Evolutionary conservation across 768 basidiomycete genomes (phyloP).

Genomic region (Lentinula detonsa): DNA sequence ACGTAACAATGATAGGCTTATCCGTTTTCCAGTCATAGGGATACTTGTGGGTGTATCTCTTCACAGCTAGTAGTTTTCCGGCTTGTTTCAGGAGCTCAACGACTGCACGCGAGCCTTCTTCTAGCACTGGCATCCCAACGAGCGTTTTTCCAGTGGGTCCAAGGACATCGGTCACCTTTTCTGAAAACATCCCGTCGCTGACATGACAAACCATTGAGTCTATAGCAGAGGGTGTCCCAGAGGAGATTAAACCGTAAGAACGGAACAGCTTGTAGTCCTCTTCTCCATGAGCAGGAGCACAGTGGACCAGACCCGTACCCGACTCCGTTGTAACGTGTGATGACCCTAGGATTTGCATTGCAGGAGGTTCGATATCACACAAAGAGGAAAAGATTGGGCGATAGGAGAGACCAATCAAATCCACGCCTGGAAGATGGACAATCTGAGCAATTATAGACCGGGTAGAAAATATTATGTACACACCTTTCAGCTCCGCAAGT

Average conservation of each 20-base stretch:
- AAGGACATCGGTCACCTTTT: slow-evolving; percentile 50
- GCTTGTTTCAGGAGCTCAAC: slow-evolving; percentile 53
- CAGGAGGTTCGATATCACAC: slow-evolving; percentile 13
- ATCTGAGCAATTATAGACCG: background rate
- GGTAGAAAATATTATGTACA: background rate
- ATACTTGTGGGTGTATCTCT: slow-evolving; percentile 80
- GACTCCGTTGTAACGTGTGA: slow-evolving; percentile 77
- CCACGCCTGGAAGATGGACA: slow-evolving; percentile 30
- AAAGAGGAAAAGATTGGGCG: slow-evolving; percentile 49
- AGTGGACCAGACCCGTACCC: slow-evolving; percentile 95
- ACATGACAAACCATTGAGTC: slow-evolving; percentile 74
- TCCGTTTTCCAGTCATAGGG: slow-evolving; percentile 98
- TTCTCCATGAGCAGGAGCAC: slow-evolving; percentile 89
- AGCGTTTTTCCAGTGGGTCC: slow-evolving; percentile 42
- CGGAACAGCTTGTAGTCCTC: slow-evolving; percentile 86
- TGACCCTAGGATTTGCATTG: slow-evolving; percentile 54
- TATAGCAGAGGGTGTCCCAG: slow-evolving; percentile 9
- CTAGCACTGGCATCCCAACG: slow-evolving; percentile 66
- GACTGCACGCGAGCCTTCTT: slow-evolving; percentile 63
- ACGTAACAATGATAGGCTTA: slow-evolving; percentile 88
- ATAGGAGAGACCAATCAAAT: slow-evolving; percentile 59
- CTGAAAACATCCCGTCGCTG: slow-evolving; percentile 69
- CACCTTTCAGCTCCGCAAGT: slow-evolving; percentile 32
- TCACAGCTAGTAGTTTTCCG: slow-evolving; percentile 57
- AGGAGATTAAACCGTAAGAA: slow-evolving; percentile 42